These are phyloP conservation scores for Fusarium marasasianum DNA, from an alignment of 2,329 filamentous ascomycete species.

Conservation along the genomic window DNA sequence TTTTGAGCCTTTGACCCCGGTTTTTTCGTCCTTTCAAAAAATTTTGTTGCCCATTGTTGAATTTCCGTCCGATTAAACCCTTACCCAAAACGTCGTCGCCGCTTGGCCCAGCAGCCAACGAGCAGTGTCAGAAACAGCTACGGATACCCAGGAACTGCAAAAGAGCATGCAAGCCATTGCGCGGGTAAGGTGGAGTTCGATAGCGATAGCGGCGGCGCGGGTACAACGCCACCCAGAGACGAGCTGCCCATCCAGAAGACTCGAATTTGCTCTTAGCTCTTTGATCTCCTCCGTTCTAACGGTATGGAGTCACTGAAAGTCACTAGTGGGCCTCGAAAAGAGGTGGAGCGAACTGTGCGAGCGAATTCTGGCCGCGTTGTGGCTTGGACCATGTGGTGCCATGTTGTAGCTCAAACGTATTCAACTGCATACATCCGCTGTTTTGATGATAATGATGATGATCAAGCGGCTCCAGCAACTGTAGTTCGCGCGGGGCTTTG, in stretches of 20 bases:
- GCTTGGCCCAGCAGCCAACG: conserved; percentile 16
- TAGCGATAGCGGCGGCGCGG: conserved; percentile 30
- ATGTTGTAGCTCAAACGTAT: conserved; percentile 11
- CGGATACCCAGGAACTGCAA: conserved; percentile 4
- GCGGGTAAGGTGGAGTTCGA: conserved; percentile 38
- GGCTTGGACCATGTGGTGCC: conserved; percentile 31
- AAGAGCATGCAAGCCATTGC: conserved; percentile 31
- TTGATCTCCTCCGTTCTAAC: background rate
- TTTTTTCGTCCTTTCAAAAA: conserved; percentile 16
- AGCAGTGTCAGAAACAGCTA: background rate
- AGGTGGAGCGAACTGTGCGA: conserved; percentile 15
- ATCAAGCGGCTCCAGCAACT: background rate
- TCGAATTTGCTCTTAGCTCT: conserved; percentile 10
- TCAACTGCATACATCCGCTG: conserved; percentile 3
- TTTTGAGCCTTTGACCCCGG: conserved; percentile 17
- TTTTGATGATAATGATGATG: conserved; percentile 2
- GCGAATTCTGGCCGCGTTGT: background rate
- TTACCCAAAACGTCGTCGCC: conserved; percentile 24
- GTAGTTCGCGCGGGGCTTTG: background rate
- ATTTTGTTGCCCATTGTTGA: background rate
- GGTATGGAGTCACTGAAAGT: background rate
- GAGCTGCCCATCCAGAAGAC: conserved; percentile 16
- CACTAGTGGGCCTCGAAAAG: background rate
- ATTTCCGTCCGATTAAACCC: conserved; percentile 8
- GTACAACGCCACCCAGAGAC: conserved; percentile 26